A percentile compares a stretch with the other conserved stretches of the same genome.
These are phyloP conservation scores for Ananas comosus DNA, from an alignment of 176 grass and related monocot genomes.

Conservation along the genomic window DNA sequence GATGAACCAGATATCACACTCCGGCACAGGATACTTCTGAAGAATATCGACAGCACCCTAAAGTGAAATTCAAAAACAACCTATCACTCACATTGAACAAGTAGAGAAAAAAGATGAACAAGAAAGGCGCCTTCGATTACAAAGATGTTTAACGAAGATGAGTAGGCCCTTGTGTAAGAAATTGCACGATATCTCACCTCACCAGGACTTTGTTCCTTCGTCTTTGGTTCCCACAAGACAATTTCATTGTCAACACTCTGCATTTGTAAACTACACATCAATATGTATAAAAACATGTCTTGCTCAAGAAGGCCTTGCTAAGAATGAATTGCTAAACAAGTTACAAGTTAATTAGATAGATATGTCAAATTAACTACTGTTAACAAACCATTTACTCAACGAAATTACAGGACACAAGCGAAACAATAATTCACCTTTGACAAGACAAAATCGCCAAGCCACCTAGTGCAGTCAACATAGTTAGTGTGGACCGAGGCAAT, in stretches of 20 bases:
- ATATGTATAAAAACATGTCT: background rate
- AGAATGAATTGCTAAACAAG: background rate
- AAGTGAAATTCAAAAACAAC: constrained; percentile 9
- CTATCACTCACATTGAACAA: constrained; percentile 6
- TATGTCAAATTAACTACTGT: background rate
- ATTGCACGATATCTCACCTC: constrained; percentile 51
- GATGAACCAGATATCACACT: constrained; percentile 96
- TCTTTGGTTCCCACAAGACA: constrained; percentile 85
- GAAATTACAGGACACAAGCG: background rate
- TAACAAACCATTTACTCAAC: constrained; percentile 11
- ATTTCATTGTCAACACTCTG: constrained; percentile 98
- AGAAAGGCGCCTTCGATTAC: background rate
- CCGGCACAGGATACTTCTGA: constrained; percentile 95
- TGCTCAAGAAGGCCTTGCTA: background rate
- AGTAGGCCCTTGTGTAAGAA: background rate
- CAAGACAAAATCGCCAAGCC: constrained; percentile 93
- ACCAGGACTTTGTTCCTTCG: constrained; percentile 67
- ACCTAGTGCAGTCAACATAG: constrained; percentile 94
- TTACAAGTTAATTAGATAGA: background rate
- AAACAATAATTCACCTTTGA: constrained; percentile 55
- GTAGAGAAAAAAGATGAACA: background rate
- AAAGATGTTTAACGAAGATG: background rate
- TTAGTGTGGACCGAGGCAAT: constrained; percentile 72
- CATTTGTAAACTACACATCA: constrained; percentile 33
- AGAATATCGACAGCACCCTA: constrained; percentile 84